These are phyloP conservation scores for Erysimum cheiri DNA, from an alignment of 441 rosid species.

Conservation along the genomic window DNA sequence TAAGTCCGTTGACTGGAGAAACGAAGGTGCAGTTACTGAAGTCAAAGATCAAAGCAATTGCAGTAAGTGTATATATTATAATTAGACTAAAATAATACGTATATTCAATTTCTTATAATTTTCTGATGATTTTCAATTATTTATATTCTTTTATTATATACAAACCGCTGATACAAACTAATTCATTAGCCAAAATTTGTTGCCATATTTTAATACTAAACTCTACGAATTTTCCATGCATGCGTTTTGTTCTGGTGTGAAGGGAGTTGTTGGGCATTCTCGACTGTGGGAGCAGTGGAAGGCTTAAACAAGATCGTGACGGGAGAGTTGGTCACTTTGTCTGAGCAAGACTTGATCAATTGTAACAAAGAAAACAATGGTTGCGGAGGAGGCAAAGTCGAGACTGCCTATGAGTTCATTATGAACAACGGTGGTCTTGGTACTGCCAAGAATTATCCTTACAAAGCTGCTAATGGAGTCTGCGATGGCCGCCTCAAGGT, in stretches of 20 bases:
- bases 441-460: slow-evolving; percentile 48
- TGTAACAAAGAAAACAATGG: slow-evolving; percentile 75
- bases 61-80: no score
- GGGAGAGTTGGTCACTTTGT: slow-evolving; percentile 64
- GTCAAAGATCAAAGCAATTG: slow-evolving; percentile 52
- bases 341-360: slow-evolving; percentile 88
- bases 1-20: slow-evolving; percentile 51
- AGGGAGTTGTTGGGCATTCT: slow-evolving; percentile 99
- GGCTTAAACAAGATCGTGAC: slow-evolving; percentile 82
- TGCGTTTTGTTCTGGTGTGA: slow-evolving; percentile 1
- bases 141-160: background rate
- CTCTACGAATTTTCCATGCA: background rate
- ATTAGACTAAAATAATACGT: background rate
- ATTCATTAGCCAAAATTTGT: no score
- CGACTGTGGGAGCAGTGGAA: slow-evolving; percentile 82
- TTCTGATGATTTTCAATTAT: background rate
- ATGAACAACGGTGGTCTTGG: slow-evolving; percentile 50
- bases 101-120: background rate
- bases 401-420: slow-evolving; percentile 51
- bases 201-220: no score
- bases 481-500: slow-evolving; percentile 44
- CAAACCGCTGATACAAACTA: background rate
- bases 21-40: slow-evolving; percentile 47
- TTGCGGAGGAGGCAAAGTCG: slow-evolving; percentile 51
- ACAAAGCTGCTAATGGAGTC: slow-evolving; percentile 38